A percentile compares a stretch with the other conserved stretches of the same genome.
Conservation (phyloP, 495 filamentous ascomycete species). For the Astrocystis sublimbata region DNA sequence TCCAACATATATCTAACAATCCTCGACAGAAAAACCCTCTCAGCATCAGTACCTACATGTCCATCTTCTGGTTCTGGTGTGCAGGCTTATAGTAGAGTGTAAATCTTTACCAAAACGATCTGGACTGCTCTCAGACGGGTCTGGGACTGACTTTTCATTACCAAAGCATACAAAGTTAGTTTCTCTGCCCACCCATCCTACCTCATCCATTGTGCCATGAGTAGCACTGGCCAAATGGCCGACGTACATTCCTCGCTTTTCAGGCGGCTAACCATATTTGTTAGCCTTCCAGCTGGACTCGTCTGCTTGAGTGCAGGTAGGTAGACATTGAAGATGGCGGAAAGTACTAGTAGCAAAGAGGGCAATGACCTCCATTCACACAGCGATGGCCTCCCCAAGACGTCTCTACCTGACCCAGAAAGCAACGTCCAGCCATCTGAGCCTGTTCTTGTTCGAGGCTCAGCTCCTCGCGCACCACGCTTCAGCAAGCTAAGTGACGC, state of each 20-base stretch:
- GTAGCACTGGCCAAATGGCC: background rate
- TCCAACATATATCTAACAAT: background rate
- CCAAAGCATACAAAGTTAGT: background rate
- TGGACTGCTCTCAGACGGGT: background rate
- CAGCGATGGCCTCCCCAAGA: background rate
- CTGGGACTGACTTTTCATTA: background rate
- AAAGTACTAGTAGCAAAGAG: background rate
- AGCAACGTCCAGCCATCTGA: background rate
- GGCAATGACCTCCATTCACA: constrained; percentile 5
- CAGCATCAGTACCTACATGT: background rate
- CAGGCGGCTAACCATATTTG: background rate
- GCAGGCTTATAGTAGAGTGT: background rate
- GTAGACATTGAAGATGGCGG: background rate
- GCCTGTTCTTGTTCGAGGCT: background rate
- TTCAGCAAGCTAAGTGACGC: constrained; percentile 26
- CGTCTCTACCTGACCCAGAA: background rate
- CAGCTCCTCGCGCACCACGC: constrained; percentile 14
- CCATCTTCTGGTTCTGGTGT: background rate
- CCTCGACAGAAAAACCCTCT: background rate
- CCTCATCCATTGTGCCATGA: background rate
- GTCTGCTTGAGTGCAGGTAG: no score
- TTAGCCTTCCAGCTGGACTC: background rate
- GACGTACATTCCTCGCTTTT: background rate
- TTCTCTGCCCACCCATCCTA: background rate
- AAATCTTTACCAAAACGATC: background rate